Evolutionary conservation across 768 basidiomycete species (phyloP).

Genomic region (Trametes elegans): DNA sequence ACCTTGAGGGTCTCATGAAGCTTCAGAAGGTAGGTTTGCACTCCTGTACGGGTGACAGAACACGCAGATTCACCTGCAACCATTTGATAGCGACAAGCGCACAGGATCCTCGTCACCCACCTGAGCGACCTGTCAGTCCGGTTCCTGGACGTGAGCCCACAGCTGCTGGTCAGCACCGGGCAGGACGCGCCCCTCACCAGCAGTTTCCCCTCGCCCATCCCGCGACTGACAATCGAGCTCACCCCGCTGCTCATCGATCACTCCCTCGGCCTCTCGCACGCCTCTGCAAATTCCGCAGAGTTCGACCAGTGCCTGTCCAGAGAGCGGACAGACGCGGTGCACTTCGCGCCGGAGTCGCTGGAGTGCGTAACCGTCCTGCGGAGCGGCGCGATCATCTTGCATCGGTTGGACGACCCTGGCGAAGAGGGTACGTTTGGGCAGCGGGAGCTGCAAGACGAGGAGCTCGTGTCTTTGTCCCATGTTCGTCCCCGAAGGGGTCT

Average conservation of each 20-base stretch:
- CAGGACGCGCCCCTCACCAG: constrained; percentile 48
- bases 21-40: constrained; percentile 48
- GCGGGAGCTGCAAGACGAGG: constrained; percentile 38
- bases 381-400: constrained; percentile 58
- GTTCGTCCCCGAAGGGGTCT: constrained; percentile 37
- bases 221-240: constrained; percentile 60
- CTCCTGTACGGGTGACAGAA: not conserved
- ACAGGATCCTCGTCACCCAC: constrained; percentile 61
- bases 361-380: constrained; percentile 54
- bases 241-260: constrained; percentile 47
- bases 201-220: constrained; percentile 65
- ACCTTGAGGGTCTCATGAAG: constrained; percentile 46
- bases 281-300: constrained; percentile 19
- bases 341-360: constrained; percentile 53
- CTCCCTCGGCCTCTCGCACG: constrained; percentile 30
- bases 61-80: not conserved
- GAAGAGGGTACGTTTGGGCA: constrained; percentile 19
- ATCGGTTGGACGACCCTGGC: constrained; percentile 32
- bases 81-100: constrained; percentile 53
- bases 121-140: constrained; percentile 63
- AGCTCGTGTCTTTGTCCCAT: constrained; percentile 54
- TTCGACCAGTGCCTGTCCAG: constrained; percentile 13
- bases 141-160: constrained; percentile 75
- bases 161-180: constrained; percentile 50
- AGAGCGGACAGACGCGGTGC: constrained; percentile 41